Percentiles rank a stretch among this genome's conserved stretches.
phyloP scores from a whole-genome alignment of 176 grass and related monocot species.

The Rhynchospora breviuscula region DNA sequence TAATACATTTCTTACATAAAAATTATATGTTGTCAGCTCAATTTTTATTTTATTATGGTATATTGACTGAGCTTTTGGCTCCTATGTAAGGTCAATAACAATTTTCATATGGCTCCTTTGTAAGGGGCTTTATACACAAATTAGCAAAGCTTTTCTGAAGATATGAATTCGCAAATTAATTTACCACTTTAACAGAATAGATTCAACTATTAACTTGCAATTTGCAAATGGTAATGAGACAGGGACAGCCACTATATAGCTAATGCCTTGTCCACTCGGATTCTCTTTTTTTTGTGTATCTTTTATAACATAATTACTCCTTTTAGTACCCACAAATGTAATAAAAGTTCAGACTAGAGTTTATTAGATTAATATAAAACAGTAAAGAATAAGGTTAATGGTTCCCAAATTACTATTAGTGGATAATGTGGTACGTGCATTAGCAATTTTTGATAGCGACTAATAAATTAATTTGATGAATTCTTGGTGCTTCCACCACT shows the following conservation, averaged over 20 bases:
- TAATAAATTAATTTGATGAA: slow-evolving; percentile 4
- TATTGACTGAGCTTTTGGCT: neutral
- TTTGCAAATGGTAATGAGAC: neutral
- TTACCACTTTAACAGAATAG: neutral
- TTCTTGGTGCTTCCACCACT: slow-evolving; percentile 22
- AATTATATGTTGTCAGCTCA: neutral
- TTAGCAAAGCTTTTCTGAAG: neutral
- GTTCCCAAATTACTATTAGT: neutral
- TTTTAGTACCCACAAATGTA: neutral
- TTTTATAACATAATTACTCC: neutral
- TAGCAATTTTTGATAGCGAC: slow-evolving; percentile 1
- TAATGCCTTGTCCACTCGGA: slow-evolving; percentile 19
- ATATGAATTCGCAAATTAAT: neutral
- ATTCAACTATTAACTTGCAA: neutral
- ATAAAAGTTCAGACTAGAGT: neutral
- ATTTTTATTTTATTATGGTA: neutral
- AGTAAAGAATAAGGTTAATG: neutral
- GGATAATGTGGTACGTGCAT: slow-evolving; percentile 6
- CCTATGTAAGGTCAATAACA: neutral
- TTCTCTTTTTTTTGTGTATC: neutral
- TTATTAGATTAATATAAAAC: neutral
- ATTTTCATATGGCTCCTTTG: neutral
- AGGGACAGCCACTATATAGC: neutral
- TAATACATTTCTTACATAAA: neutral
- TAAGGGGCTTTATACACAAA: neutral